Conservation (phyloP, 2,329 filamentous ascomycete genomes). For the Aureobasidium lini region DNA sequence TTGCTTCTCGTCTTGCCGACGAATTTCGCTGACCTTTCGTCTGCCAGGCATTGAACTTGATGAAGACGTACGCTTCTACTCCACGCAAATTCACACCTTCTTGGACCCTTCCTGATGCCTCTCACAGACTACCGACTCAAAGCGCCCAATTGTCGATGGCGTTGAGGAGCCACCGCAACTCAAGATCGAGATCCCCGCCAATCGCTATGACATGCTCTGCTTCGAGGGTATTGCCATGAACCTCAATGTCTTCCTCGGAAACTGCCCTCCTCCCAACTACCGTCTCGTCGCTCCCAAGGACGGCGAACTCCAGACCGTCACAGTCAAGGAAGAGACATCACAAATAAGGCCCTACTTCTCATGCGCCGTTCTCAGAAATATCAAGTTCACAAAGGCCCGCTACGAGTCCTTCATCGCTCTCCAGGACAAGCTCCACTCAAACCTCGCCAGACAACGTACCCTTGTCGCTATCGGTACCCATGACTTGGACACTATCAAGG, state of each 20-base stretch:
- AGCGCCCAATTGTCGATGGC: conserved; percentile 66
- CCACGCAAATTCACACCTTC: background rate
- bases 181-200: conserved; percentile 97
- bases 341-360: conserved; percentile 82
- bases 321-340: conserved; percentile 66
- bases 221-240: conserved; percentile 95
- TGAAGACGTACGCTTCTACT: conserved; percentile 54
- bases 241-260: conserved; percentile 87
- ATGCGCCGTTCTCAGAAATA: conserved; percentile 78
- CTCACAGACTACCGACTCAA: conserved; percentile 56
- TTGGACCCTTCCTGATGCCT: conserved; percentile 1
- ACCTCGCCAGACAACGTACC: conserved; percentile 85
- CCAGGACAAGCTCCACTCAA: conserved; percentile 97
- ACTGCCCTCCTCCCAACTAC: conserved; percentile 70
- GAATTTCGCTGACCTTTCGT: background rate
- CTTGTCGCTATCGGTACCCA: conserved; percentile 97
- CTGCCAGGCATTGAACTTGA: conserved; percentile 69
- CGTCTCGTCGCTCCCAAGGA: conserved; percentile 62
- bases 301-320: conserved; percentile 71
- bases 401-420: conserved; percentile 97
- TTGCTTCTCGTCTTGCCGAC: conserved; percentile 19
- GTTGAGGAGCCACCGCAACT: conserved; percentile 83
- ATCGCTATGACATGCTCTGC: conserved; percentile 86
- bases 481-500: conserved; percentile 86
- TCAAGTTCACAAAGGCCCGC: conserved; percentile 82